phyloP scores from a whole-genome alignment of 2,329 filamentous ascomycete genomes.

The Apiospora malaysiana region DNA sequence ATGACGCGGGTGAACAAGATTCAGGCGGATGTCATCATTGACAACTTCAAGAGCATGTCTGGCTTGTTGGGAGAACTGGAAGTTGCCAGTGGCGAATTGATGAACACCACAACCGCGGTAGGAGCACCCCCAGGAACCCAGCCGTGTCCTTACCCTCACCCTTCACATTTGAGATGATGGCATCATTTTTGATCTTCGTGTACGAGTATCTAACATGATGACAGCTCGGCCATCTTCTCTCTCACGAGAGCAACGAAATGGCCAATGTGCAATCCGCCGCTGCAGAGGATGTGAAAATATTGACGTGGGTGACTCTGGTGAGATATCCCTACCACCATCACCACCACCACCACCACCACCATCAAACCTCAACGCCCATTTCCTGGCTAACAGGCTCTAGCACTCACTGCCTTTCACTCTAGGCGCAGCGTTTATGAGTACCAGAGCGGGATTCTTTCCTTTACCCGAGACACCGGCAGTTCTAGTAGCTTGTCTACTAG shows the following conservation, averaged over 20 bases:
- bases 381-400: neutral
- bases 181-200: neutral
- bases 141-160: no score
- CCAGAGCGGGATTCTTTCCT: neutral
- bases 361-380: no score
- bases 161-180: no score
- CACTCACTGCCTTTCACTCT: neutral
- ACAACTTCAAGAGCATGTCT: neutral
- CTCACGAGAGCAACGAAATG: neutral
- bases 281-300: neutral
- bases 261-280: neutral
- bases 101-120: neutral
- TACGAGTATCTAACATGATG: neutral
- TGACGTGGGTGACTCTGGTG: neutral
- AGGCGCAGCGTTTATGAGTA: neutral
- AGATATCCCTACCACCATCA: no score
- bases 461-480: neutral
- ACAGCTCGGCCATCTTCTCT: neutral
- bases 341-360: no score
- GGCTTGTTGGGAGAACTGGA: neutral
- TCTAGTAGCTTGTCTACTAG: accelerated
- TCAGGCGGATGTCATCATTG: neutral
- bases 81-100: neutral
- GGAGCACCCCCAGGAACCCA: neutral
- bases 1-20: neutral